A percentile compares a stretch with the other conserved stretches of the same genome.
These are phyloP conservation scores for Heliosperma pusillum DNA, from an alignment of 148 eudicot species.

Conservation along the genomic window DNA sequence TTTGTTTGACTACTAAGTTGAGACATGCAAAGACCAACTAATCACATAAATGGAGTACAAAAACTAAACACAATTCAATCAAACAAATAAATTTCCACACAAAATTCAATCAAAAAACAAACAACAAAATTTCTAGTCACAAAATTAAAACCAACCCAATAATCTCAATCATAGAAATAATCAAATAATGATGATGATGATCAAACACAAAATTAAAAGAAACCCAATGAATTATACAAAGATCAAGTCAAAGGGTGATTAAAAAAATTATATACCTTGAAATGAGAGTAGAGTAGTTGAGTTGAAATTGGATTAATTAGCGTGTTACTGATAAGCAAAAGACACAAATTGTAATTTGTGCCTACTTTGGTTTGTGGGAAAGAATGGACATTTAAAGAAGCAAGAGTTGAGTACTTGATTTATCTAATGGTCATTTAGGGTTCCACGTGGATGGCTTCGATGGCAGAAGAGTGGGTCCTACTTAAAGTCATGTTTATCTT, in stretches of 20 bases:
- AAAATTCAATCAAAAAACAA: not conserved
- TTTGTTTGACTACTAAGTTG: constrained; percentile 15
- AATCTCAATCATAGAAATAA: not conserved
- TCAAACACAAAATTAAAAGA: not conserved
- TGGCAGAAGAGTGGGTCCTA: constrained; percentile 16
- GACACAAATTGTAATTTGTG: constrained; percentile 39
- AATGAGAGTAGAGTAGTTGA: not conserved
- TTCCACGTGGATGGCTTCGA: constrained; percentile 29
- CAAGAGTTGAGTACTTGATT: not conserved
- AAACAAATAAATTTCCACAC: not conserved
- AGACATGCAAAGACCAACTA: constrained; percentile 16
- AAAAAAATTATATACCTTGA: constrained; percentile 18
- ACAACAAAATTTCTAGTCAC: not conserved
- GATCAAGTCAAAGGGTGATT: not conserved
- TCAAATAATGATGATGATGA: constrained; percentile 12
- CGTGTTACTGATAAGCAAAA: not conserved
- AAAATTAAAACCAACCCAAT: not conserved
- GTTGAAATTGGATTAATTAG: not conserved
- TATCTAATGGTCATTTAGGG: not conserved
- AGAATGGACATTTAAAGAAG: constrained; percentile 24
- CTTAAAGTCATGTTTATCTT: constrained; percentile 12
- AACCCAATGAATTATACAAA: not conserved
- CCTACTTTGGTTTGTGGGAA: constrained; percentile 21
- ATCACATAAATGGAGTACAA: not conserved
- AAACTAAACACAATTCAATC: not conserved